Evolutionary conservation across 1,139 yeast species (phyloP).

Genomic region (Tardiomyces blankii): DNA sequence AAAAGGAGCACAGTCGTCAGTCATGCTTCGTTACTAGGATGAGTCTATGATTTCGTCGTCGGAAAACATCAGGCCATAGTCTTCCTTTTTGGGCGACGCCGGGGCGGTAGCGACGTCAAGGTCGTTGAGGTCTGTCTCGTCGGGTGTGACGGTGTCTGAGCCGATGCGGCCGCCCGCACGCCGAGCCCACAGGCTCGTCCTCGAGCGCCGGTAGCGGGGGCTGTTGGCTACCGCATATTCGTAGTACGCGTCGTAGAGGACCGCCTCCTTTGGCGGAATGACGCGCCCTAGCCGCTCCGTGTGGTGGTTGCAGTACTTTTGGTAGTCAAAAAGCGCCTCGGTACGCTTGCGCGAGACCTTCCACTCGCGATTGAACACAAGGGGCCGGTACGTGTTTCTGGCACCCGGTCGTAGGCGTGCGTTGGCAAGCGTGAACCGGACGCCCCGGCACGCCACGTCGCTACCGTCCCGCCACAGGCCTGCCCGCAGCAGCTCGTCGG

Average conservation of each 20-base stretch:
- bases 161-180: constrained; percentile 1
- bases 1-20: no score
- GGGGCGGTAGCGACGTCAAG: neutral
- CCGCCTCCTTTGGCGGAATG: constrained; percentile 6
- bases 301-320: constrained; percentile 5
- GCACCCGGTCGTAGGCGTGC: neutral
- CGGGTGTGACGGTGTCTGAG: neutral
- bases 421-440: neutral
- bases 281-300: constrained; percentile 5
- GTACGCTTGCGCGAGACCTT: constrained; percentile 8
- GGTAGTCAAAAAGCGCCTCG: constrained; percentile 6
- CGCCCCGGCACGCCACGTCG: neutral
- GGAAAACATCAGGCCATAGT: constrained; percentile 5
- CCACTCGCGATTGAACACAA: constrained; percentile 13
- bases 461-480: neutral
- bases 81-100: neutral
- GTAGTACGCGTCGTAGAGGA: constrained; percentile 13
- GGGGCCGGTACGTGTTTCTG: constrained; percentile 5
- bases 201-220: no score
- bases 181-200: neutral
- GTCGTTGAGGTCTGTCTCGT: neutral
- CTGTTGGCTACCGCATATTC: constrained; percentile 7
- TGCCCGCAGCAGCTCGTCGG: constrained; percentile 4
- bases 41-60: constrained; percentile 12
- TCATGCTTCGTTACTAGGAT: neutral